Evolutionary conservation across 2,329 filamentous ascomycete genomes (phyloP), one percentile per base, ranked within the genome.

Genomic region (Cercospora beticola): DNA sequence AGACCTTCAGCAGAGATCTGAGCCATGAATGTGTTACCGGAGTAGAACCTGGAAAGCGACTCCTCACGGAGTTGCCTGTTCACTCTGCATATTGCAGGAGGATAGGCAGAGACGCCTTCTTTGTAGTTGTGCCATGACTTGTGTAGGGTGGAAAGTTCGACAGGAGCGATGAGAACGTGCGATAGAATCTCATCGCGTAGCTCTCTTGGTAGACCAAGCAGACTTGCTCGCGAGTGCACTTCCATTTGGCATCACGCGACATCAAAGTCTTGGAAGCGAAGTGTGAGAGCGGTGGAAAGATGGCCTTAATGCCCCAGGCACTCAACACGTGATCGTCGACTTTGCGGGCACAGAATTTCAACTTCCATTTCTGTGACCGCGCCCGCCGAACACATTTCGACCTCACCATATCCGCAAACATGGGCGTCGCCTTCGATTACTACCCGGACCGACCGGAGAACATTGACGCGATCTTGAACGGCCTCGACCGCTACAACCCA

Each of bases 401-500:
- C 43, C 7, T 23, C 49, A 46, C 57, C 57, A 61, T 30, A 60
- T 67, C 63, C 62, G 49, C 68, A 56, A 68, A 23, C 43, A 85
- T 84, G 82, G 81, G 81, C 71, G 76, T 81, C 78, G 82, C 88
- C 69, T 91, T 91, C 84, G 94, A 97, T 87, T 92, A 94, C 83
- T 92, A 92, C 85, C 90, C 92, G 77, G 92, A 97, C 83, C 87
- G 95, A 81, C 94, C 95, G 76, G 92, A 95, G 75, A 90, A 95
- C 81, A 96, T 99, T 82, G 91, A 93, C 80, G 86, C 85, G 82
- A 97, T 99, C 79, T 93, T 99, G 79, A 97, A 94, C 83, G 94
- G 95, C 76, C 92, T 99, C 73, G 95, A 99, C 83, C 89, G 95
- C 79, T 99, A 99, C 86, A 99, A 99, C 83, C 95, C 95, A 52